These are phyloP conservation scores for Obba rivulosa DNA, from an alignment of 768 basidiomycete genomes.

Conservation along the genomic window DNA sequence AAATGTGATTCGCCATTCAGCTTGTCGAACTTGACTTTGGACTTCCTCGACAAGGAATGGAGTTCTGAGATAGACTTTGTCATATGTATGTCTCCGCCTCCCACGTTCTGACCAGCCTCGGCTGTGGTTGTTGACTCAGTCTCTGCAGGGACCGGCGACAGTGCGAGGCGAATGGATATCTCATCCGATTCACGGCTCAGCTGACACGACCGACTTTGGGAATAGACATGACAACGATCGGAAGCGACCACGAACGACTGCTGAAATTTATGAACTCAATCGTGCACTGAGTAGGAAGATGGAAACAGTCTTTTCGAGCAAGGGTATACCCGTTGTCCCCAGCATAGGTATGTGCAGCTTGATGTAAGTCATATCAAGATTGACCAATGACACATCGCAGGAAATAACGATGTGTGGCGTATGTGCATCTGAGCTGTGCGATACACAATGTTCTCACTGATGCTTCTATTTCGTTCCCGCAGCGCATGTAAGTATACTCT, in stretches of 20 bases:
- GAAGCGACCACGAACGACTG: constrained; percentile 69
- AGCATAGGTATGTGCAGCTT: constrained; percentile 53
- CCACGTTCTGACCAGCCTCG: constrained; percentile 1
- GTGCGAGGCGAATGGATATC: constrained; percentile 44
- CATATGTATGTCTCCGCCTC: constrained; percentile 47
- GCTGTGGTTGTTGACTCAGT: not conserved
- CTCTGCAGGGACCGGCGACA: constrained; percentile 68
- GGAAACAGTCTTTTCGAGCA: constrained; percentile 62
- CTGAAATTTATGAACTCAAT: constrained; percentile 78
- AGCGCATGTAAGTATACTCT: constrained; percentile 50
- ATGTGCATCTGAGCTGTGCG: constrained; percentile 27
- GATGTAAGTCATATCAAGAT: not conserved
- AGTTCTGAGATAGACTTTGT: constrained; percentile 85
- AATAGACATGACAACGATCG: constrained; percentile 83
- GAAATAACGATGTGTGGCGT: constrained; percentile 94
- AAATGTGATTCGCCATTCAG: constrained; percentile 79
- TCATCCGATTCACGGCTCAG: not conserved
- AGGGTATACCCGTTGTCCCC: constrained; percentile 75
- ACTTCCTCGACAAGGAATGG: constrained; percentile 77
- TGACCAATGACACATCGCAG: constrained; percentile 29
- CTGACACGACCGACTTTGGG: not conserved
- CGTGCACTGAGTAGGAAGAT: constrained; percentile 61
- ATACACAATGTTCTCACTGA: constrained; percentile 1
- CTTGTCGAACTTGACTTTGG: constrained; percentile 78
- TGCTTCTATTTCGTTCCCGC: constrained; percentile 7